A percentile compares a stretch with the other conserved stretches of the same genome.
Conservation (phyloP, 2,329 filamentous ascomycete species). For the Alternaria arbusti region DNA sequence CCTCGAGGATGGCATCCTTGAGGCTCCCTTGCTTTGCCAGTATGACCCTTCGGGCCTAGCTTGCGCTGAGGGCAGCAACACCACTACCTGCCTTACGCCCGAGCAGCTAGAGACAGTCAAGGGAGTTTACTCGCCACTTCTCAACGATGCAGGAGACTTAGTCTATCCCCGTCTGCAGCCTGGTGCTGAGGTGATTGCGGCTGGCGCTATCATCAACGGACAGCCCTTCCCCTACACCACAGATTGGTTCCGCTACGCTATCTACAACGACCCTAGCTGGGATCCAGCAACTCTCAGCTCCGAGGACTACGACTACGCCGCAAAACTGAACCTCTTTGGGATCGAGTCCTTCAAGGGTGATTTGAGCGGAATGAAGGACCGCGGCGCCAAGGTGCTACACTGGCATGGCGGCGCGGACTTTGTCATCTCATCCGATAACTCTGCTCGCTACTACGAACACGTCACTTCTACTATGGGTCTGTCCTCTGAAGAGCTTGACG, state of each 20-base stretch:
- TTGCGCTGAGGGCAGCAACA: conserved; percentile 40
- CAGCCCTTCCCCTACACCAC: conserved; percentile 51
- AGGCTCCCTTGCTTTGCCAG: conserved; percentile 54
- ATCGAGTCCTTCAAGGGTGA: conserved; percentile 53
- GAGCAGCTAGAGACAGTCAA: conserved; percentile 54
- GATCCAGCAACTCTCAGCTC: conserved; percentile 48
- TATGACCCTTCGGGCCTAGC: conserved; percentile 51
- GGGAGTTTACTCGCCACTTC: conserved; percentile 52
- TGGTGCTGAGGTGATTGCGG: conserved; percentile 53
- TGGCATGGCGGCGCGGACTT: conserved; percentile 55
- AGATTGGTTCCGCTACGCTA: conserved; percentile 58
- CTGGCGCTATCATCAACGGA: conserved; percentile 49
- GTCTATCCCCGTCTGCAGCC: conserved; percentile 61
- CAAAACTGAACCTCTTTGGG: conserved; percentile 44
- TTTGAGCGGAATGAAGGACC: conserved; percentile 44
- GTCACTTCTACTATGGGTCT: conserved; percentile 54
- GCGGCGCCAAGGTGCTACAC: conserved; percentile 56
- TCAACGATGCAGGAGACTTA: conserved; percentile 52
- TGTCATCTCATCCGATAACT: conserved; percentile 55
- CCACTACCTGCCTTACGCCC: conserved; percentile 53
- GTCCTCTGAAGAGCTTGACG: conserved; percentile 44
- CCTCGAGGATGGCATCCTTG: conserved; percentile 56
- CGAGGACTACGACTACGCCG: conserved; percentile 51
- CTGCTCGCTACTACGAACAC: conserved; percentile 57
- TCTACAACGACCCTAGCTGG: conserved; percentile 56